Percentiles rank a stretch among this genome's conserved stretches.
phyloP scores from a whole-genome alignment of 371 early-diverging fungal genomes.

The Fennellomyces sp. region DNA sequence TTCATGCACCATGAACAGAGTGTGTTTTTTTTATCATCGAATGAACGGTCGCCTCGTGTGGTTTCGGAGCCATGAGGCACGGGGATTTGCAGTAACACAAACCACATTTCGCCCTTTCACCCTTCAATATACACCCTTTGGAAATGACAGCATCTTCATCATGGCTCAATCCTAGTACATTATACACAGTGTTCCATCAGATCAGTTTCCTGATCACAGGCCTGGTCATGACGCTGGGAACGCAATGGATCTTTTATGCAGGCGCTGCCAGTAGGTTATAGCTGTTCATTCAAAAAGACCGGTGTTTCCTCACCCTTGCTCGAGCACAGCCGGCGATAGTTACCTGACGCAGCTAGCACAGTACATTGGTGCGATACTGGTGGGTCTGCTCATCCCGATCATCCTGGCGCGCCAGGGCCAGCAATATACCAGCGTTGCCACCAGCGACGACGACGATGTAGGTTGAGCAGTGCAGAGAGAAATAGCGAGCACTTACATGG shows the following conservation, averaged over 20 bases:
- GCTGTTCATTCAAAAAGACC: neutral
- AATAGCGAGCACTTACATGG: neutral
- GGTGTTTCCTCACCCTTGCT: no score
- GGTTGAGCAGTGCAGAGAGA: constrained; percentile 20
- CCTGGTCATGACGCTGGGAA: constrained; percentile 57
- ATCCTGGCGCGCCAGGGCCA: constrained; percentile 16
- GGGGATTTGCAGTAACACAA: no score
- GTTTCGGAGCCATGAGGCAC: no score
- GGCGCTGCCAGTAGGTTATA: constrained; percentile 65
- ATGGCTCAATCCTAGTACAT: constrained; percentile 4
- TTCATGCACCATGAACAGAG: no score
- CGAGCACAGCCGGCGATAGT: constrained; percentile 49
- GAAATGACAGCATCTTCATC: constrained; percentile 3
- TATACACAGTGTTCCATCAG: constrained; percentile 50
- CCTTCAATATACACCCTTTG: no score
- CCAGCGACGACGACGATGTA: constrained; percentile 15
- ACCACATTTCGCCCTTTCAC: no score
- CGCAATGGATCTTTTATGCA: constrained; percentile 69
- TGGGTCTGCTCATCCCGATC: constrained; percentile 57
- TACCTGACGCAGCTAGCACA: constrained; percentile 58
- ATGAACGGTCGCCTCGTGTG: no score
- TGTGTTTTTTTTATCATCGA: no score
- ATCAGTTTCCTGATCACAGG: constrained; percentile 59
- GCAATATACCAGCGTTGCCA: constrained; percentile 12
- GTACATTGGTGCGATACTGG: constrained; percentile 62